Conservation (phyloP, 176 grass and related monocot genomes). For the Hyparrhenia diplandra region DNA sequence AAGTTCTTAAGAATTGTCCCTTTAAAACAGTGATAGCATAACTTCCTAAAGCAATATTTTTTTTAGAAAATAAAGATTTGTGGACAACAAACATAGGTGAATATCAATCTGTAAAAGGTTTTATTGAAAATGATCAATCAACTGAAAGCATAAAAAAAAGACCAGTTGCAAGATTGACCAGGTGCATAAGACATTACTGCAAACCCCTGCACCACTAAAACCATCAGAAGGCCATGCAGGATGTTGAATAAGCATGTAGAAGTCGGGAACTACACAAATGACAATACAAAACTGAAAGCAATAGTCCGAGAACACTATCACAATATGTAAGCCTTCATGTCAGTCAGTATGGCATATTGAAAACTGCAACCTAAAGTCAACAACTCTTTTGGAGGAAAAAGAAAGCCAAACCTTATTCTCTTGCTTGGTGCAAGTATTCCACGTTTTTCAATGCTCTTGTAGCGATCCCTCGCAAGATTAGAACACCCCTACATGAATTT, state of each 20-base stretch:
- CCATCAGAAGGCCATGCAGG: background rate
- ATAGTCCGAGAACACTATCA: background rate
- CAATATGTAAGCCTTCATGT: background rate
- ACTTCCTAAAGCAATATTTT: background rate
- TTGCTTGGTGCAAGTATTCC: conserved; percentile 54
- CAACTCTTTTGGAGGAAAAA: background rate
- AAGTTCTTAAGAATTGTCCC: background rate
- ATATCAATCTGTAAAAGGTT: background rate
- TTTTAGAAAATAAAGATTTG: background rate
- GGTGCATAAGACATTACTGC: background rate
- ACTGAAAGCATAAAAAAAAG: too few relatives aligned
- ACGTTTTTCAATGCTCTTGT: conserved; percentile 57
- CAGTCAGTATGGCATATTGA: background rate
- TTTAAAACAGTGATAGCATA: background rate
- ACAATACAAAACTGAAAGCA: background rate
- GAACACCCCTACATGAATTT: conserved; percentile 32
- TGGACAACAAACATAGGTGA: background rate
- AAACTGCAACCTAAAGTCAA: background rate
- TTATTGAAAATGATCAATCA: background rate
- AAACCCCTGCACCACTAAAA: background rate
- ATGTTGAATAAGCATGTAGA: background rate
- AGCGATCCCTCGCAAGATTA: conserved; percentile 54
- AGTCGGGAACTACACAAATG: background rate
- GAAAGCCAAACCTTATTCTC: conserved; percentile 37
- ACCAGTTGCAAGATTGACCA: background rate